These are phyloP conservation scores for Pseudogymnoascus sp. DNA, from an alignment of 2,329 filamentous ascomycete species.

Conservation along the genomic window DNA sequence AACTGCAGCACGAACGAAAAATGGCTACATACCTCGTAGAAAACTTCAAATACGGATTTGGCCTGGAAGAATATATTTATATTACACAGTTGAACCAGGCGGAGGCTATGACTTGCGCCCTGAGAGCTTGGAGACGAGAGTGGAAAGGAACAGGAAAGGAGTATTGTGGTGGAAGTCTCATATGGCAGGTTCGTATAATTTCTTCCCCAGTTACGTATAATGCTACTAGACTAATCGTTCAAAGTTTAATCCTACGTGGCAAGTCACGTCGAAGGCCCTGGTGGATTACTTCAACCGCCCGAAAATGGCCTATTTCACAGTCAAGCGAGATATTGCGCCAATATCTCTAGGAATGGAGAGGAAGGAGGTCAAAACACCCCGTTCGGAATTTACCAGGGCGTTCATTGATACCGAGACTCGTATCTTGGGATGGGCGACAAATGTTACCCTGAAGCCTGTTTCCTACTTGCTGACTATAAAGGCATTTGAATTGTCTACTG, in stretches of 20 bases:
- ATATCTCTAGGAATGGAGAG: constrained; percentile 26
- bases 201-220: constrained; percentile 66
- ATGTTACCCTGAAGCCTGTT: constrained; percentile 42
- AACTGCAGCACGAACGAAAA: constrained; percentile 73
- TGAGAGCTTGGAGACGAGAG: constrained; percentile 62
- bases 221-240: background rate
- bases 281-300: constrained; percentile 69
- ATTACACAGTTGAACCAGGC: constrained; percentile 59
- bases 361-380: constrained; percentile 49
- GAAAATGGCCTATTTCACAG: constrained; percentile 68
- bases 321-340: constrained; percentile 40
- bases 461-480: constrained; percentile 44
- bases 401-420: constrained; percentile 39
- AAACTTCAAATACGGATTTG: constrained; percentile 63
- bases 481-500: background rate
- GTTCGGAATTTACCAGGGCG: constrained; percentile 47
- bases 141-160: constrained; percentile 63
- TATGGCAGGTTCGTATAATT: constrained; percentile 79
- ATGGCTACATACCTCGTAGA: constrained; percentile 81
- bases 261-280: constrained; percentile 68
- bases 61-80: constrained; percentile 61
- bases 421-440: constrained; percentile 56
- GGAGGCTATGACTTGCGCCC: constrained; percentile 55
- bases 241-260: constrained; percentile 78
- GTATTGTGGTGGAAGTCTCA: constrained; percentile 66